These are phyloP conservation scores for Pythium phragmitis DNA, from an alignment of 352 stramenopile genomes.

Conservation along the genomic window DNA sequence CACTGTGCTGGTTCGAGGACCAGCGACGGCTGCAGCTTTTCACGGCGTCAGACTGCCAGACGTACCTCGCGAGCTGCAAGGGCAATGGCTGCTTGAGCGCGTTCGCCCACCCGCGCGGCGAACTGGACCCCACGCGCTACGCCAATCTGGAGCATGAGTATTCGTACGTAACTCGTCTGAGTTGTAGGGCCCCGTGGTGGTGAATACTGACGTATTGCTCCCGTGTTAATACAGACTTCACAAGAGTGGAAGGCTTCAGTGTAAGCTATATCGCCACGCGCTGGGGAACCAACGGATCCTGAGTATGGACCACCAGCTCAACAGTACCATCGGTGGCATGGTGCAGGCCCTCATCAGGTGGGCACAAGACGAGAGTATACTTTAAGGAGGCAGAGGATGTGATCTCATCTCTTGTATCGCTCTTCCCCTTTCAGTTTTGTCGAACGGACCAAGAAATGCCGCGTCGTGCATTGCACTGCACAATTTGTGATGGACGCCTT, in stretches of 20 bases:
- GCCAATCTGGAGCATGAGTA: conserved; percentile 81
- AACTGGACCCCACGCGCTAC: conserved; percentile 60
- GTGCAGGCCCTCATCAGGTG: conserved; percentile 47
- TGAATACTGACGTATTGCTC: not conserved
- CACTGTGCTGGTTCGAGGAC: conserved; percentile 72
- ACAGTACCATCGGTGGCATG: conserved; percentile 39
- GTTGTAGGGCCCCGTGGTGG: not conserved
- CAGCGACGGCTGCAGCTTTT: conserved; percentile 53
- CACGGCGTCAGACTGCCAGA: conserved; percentile 42
- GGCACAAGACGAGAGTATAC: not conserved
- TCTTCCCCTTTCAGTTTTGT: conserved; percentile 34
- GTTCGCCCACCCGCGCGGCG: conserved; percentile 64
- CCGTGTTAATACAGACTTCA: conserved; percentile 34
- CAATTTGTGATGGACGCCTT: conserved; percentile 61
- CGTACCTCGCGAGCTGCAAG: conserved; percentile 43
- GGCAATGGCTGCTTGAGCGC: conserved; percentile 47
- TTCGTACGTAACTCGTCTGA: conserved; percentile 35
- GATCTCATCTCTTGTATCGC: not conserved
- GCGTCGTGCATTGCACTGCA: conserved; percentile 51
- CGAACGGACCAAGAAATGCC: conserved; percentile 66
- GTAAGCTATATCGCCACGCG: conserved; percentile 67
- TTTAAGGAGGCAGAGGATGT: too few relatives aligned
- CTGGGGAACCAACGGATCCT: conserved; percentile 57
- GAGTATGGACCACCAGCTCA: conserved; percentile 73
- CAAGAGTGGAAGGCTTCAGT: conserved; percentile 54